Evolutionary conservation across 129 eudicot genomes (phyloP), one percentile per base, ranked within the genome.

Genomic region (Artemisia argyi): DNA sequence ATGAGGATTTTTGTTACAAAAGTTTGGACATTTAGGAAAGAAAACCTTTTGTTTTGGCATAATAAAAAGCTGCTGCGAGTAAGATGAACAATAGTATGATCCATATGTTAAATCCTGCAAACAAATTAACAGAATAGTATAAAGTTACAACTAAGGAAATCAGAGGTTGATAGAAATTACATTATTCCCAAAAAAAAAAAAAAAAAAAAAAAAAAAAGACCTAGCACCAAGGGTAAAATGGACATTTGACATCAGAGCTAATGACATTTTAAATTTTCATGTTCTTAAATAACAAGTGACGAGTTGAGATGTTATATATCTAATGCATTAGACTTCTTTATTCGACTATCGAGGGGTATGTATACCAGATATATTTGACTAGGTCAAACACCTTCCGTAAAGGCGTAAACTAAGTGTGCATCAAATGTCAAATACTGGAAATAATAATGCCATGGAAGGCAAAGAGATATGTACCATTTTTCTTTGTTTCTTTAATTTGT

Each of bases 61-160:
- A 86, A 64, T 88, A 89, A 20, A 81, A 9, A 57, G 84, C 86
- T 32, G 81, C 73, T 50, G 89, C 95, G n/a, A 91, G 74, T 65
- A 91, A 74, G 20, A 87, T 74, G 75, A 91, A 55, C 20, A 90
- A 58, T 32, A 87, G 57, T 61, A 85, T 70, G 65, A 85, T 67
- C 91, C 95, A 87, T 78, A 85, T 68, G 85, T 79, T 85, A 66
- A 70, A 42, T 67, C 95, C 97, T 91, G 95, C 86, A 81, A 44
- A 17, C 69, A 47, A 46, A 1, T 2, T 5, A 28, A 62, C 8
- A 35, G n/a, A 26, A 47, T 11, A 15, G 2, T 1, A 55, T n/a
- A 56, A 56, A 56, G 61, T 17, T 47, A 49, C 70, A 74, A 35
- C 35, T 32, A 20, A 64, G 24, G 7, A 32, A 32, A 32, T 60